Evolutionary conservation across 148 eudicot species (phyloP).

Genomic region (Chenopodium quinoa): DNA sequence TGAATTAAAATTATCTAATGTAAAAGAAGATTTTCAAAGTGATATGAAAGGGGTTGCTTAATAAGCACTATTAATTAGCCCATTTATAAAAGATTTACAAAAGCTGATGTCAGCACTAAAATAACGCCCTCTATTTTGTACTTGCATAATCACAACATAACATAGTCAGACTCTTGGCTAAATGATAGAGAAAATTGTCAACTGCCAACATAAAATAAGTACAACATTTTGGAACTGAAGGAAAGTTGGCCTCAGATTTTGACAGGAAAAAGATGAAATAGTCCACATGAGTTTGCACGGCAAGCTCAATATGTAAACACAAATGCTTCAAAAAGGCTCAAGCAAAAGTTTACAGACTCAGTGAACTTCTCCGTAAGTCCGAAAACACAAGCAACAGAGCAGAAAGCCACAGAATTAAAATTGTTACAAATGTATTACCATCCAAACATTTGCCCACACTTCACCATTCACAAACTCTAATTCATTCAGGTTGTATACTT

Average conservation of each 20-base stretch:
- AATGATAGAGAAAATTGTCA: not conserved
- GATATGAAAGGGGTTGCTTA: not conserved
- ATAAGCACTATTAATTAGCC: no score
- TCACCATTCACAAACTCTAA: constrained; percentile 83
- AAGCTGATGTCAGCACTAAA: not conserved
- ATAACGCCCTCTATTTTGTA: not conserved
- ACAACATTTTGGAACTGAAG: not conserved
- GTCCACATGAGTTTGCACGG: not conserved
- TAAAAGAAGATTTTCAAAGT: not conserved
- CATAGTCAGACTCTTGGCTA: not conserved
- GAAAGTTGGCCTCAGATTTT: not conserved
- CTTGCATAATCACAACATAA: not conserved
- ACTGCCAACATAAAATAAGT: not conserved
- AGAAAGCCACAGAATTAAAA: not conserved
- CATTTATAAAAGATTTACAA: not conserved
- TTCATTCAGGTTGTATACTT: constrained; percentile 81
- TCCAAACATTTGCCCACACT: constrained; percentile 96
- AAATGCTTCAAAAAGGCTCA: constrained; percentile 8
- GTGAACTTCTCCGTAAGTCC: not conserved
- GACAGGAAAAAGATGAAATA: not conserved
- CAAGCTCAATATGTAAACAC: not conserved
- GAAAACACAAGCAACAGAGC: not conserved
- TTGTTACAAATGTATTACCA: constrained; percentile 38
- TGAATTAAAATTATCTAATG: not conserved
- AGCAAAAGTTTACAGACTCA: not conserved